Evolutionary conservation across 2,329 filamentous ascomycete species (phyloP).

Genomic region (Cordyceps militaris): DNA sequence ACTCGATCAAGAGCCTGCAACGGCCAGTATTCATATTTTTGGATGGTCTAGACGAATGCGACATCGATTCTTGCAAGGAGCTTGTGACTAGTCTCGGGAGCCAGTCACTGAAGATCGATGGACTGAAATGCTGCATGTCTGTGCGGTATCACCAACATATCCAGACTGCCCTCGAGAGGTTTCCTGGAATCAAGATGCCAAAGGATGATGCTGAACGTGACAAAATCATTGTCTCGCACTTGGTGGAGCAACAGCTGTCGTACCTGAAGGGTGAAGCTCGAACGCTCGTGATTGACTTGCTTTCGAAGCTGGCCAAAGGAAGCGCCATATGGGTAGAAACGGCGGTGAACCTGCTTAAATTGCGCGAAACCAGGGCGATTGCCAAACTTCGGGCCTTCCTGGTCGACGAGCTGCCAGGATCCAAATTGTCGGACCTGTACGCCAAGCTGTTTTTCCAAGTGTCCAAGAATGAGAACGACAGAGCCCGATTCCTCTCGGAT

Average conservation of each 20-base stretch:
- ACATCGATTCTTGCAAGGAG: neutral
- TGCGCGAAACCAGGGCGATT: neutral
- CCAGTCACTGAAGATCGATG: neutral
- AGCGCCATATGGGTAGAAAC: constrained; percentile 3
- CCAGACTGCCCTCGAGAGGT: neutral
- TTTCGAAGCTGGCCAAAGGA: constrained; percentile 1
- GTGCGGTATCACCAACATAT: neutral
- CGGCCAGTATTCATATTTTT: neutral
- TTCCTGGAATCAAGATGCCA: neutral
- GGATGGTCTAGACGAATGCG: constrained; percentile 2
- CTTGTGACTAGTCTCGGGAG: neutral
- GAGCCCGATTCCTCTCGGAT: constrained; percentile 9
- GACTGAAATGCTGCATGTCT: neutral
- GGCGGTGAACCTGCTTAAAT: neutral
- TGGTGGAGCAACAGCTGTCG: neutral
- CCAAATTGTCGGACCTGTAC: constrained; percentile 15
- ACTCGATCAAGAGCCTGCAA: neutral
- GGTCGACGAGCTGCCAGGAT: neutral
- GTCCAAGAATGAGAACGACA: constrained; percentile 14
- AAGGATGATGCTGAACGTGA: neutral
- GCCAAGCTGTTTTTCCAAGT: constrained; percentile 13
- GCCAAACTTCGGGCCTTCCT: neutral
- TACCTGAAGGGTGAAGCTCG: neutral
- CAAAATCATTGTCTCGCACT: neutral
- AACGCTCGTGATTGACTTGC: neutral